phyloP scores from a whole-genome alignment of 345 rosid species.

The Capsella bursapastoris region DNA sequence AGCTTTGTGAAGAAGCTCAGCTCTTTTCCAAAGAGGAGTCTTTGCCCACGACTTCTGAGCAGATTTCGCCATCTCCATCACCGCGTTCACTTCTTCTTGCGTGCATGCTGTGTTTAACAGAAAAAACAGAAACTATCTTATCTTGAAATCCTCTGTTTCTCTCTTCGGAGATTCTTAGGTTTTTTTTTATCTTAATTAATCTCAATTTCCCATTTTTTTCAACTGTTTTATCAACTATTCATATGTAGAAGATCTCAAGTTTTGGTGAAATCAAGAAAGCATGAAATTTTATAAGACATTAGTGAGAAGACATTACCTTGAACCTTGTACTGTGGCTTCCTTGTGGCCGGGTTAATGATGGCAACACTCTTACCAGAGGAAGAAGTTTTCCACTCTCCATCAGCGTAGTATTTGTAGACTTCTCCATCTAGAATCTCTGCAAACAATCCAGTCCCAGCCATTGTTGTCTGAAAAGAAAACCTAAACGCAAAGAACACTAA shows the following conservation, averaged over 20 bases:
- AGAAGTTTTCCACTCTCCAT: constrained; percentile 88
- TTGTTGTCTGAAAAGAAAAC: constrained; percentile 36
- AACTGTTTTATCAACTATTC: neutral
- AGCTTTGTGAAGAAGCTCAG: constrained; percentile 96
- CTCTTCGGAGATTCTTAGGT: neutral
- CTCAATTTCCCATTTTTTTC: neutral
- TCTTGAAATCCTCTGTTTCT: constrained; percentile 14
- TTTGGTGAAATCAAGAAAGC: neutral
- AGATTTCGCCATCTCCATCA: constrained; percentile 77
- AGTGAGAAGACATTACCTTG: constrained; percentile 63
- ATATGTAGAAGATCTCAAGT: too few relatives aligned
- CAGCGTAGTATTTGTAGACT: constrained; percentile 77
- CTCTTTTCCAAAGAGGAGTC: constrained; percentile 98
- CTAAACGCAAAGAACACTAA: constrained; percentile 15
- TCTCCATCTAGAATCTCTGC: constrained; percentile 86
- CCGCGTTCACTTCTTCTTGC: constrained; percentile 94
- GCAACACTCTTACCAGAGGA: constrained; percentile 80
- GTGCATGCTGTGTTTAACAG: constrained; percentile 69
- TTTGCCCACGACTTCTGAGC: constrained; percentile 96
- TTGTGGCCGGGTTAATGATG: constrained; percentile 82
- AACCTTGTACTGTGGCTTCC: constrained; percentile 90
- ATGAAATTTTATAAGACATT: neutral
- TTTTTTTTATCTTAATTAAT: neutral
- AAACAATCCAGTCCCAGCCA: constrained; percentile 89
- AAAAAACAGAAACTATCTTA: constrained; percentile 28